Evolutionary conservation across 2,329 filamentous ascomycete species (phyloP).

Genomic region (Talaromyces sp.): DNA sequence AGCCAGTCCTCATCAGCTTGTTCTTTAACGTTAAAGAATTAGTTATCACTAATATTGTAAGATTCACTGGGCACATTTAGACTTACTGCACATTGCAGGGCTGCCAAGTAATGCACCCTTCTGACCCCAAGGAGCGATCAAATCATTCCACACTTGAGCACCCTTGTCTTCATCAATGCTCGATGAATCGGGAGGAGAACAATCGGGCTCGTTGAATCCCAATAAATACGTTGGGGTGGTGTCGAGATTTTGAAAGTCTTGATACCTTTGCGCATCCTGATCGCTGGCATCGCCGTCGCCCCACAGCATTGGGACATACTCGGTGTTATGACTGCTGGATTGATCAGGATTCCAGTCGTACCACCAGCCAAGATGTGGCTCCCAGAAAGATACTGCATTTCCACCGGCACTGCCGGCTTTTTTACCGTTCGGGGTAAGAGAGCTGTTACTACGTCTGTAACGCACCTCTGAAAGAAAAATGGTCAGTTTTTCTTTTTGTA

Average conservation of each 20-base stretch:
- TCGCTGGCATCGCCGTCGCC: slow-evolving; percentile 1
- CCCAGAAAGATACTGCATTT: slow-evolving; percentile 5
- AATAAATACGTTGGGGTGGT: background rate
- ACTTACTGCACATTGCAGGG: slow-evolving; percentile 7
- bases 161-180: background rate
- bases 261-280: background rate
- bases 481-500: background rate
- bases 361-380: slow-evolving; percentile 4
- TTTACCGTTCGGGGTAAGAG: slow-evolving; percentile 5
- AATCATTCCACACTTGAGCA: slow-evolving; percentile 2
- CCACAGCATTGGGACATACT: slow-evolving; percentile 7
- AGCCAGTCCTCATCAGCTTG: slow-evolving; percentile 8
- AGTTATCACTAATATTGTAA: background rate
- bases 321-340: background rate
- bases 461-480: background rate
- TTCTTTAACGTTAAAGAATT: background rate
- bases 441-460: background rate
- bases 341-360: slow-evolving; percentile 4
- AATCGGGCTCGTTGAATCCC: slow-evolving; percentile 2
- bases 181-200: slow-evolving; percentile 5
- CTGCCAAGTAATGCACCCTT: background rate
- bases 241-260: background rate
- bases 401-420: slow-evolving; percentile 8
- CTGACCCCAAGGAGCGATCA: slow-evolving; percentile 1
- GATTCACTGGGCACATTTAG: background rate